Base-by-base conservation (phyloP, 2,329 filamentous ascomycete genomes). In the Nemania sp. region DNA sequence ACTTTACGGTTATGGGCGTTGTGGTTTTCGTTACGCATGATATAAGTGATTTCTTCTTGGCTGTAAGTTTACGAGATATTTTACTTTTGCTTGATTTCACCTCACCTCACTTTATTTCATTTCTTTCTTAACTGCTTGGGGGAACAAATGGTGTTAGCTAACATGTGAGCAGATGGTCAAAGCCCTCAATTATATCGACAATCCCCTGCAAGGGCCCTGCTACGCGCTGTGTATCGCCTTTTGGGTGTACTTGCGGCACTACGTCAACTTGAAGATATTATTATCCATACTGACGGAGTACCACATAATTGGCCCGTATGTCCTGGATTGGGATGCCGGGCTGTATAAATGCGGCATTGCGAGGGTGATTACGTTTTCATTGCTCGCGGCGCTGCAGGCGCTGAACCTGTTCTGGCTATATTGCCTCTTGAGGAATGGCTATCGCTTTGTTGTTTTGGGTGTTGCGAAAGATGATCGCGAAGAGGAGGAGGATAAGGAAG, bases 1-100 rank as follows among this genome's bases (percentile, higher is more conserved):
- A 90, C 68, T 91, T 90, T 68, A 88, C 86, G 0, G 86, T 89
- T 69, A 88, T 90, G 72, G 88, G 88, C 6, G 71, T 90, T 30
- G 84, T 85, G 1, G 84, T 90, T 6, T 90, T 89, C 67, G 83
- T 90, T 47, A 90, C 87, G 1, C 86, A 89, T 66, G 88, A 91
- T 64, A 80, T 90, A 45, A 86, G 82, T 24, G 87, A 90, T 66
- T 89, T 90, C 71, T 90, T 90, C 76, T 77, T 90, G 33, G 87
- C 87, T 5, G 64, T 67, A 47, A 63, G 64, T 58, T 26, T 39
- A 6, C 20, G 33, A 26, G 30, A 7, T 8, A 3, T 36, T 36
- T 15, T 36, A 15, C 39, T n/a, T 28, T 20, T 33, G 23, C 19
- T 22, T 31, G 9, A 6, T 15, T 14, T 7, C 19, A 26, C 23